phyloP scores from a whole-genome alignment of 2,329 filamentous ascomycete species.

The Venturiaceae sp. region DNA sequence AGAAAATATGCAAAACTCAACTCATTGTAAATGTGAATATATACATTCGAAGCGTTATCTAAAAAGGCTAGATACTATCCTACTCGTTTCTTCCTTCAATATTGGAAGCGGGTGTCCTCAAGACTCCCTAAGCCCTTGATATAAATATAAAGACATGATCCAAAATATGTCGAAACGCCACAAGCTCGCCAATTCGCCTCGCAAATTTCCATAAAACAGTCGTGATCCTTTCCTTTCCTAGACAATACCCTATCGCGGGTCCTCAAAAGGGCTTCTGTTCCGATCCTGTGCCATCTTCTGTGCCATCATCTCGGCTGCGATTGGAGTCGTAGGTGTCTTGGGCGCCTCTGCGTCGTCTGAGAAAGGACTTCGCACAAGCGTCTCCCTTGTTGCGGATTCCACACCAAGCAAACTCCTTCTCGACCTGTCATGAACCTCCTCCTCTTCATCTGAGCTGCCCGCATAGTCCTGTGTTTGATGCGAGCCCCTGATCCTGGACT shows the following conservation, averaged over 20 bases:
- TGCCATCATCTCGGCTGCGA: conserved; percentile 5
- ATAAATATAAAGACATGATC: background rate
- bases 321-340: conserved; percentile 14
- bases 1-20: no score
- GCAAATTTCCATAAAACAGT: background rate
- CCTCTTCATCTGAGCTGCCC: conserved; percentile 17
- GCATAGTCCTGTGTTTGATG: conserved; percentile 8
- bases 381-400: conserved; percentile 8
- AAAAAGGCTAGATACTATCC: background rate
- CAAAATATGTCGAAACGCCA: background rate
- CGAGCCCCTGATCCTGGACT: conserved; percentile 16
- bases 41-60: background rate
- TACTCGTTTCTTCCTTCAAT: background rate
- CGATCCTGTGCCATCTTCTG: background rate
- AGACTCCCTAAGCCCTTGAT: background rate
- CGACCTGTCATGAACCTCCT: conserved; percentile 20
- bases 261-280: conserved; percentile 7
- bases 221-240: background rate
- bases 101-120: background rate
- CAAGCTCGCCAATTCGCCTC: background rate
- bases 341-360: conserved; percentile 15
- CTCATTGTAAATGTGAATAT: no score
- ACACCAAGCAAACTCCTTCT: conserved; percentile 15
- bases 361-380: conserved; percentile 20
- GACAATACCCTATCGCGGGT: background rate